Evolutionary conservation across 2,329 filamentous ascomycete genomes (phyloP).

Genomic region (Myotisia sp.): DNA sequence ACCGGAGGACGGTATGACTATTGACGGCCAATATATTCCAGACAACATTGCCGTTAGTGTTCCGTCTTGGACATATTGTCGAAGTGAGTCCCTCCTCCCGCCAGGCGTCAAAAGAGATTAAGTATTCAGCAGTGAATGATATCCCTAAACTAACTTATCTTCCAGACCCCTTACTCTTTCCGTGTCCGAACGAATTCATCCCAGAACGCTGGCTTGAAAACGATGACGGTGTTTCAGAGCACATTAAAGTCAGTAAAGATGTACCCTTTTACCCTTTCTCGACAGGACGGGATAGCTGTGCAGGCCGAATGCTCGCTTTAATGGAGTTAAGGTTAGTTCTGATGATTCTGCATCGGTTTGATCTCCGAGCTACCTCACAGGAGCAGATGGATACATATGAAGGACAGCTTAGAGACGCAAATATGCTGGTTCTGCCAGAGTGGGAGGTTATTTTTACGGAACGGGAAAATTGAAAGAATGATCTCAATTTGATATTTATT

Average conservation of each 20-base stretch:
- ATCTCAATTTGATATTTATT: too few species aligned
- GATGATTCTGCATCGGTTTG: not conserved
- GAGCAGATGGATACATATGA: not conserved
- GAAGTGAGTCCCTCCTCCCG: too few species aligned
- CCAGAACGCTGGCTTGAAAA: not conserved
- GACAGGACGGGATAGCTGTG: not conserved
- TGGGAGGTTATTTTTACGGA: not conserved
- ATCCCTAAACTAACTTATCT: too few species aligned
- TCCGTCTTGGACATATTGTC: not conserved
- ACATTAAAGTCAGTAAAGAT: too few species aligned
- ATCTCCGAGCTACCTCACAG: not conserved
- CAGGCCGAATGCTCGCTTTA: not conserved
- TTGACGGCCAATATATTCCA: not conserved
- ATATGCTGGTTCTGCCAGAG: not conserved
- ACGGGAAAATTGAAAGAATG: too few species aligned
- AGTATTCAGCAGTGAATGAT: too few species aligned
- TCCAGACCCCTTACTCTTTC: not conserved
- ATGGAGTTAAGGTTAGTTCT: not conserved
- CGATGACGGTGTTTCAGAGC: not conserved
- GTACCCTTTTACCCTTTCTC: not conserved
- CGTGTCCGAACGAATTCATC: not conserved
- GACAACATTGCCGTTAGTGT: not conserved
- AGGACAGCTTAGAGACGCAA: not conserved
- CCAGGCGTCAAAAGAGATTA: too few species aligned
- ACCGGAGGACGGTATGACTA: not conserved